Evolutionary conservation across 495 filamentous ascomycete species (phyloP), one percentile per base, ranked within the genome.

Genomic region (Aspergillus incahuasiensis): DNA sequence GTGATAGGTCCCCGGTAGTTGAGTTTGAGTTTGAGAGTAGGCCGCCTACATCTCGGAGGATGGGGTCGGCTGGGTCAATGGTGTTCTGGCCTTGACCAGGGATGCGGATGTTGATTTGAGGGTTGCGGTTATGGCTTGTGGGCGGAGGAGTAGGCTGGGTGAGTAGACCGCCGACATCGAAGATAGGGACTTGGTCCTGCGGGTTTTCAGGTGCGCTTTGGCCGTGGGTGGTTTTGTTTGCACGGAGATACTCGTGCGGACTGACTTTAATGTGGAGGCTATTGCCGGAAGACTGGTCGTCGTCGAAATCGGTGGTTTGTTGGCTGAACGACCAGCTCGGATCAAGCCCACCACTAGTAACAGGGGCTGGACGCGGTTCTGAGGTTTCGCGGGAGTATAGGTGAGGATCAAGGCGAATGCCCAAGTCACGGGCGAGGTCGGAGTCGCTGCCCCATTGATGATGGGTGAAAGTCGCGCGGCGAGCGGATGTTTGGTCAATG

Each of bases 401-500:
- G 21, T 86, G 81, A 13, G 82, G 81, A 48, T 83, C 72, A 16
- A 86, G 72, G 19, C 84, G 74, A 15, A 87, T 79, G n/a, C 90
- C 89, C 30, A 91, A 39, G 60, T 83, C 88, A 13, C 82, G 74
- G 1, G 87, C 88, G 4, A 95, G 75, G 63, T 92, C 89, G 44
- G 88, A 86, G 64, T 95, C 90, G 58, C 86, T 90, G 6, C 88
- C 89, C 89, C 89, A 92, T 56, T 85, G 79, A 45, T 80, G 72
- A 19, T 81, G 73, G n/a, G 78, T 79, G 51, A 79, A 62, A 5
- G 72, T 75, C 25, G 74, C 64, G 42, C 76, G 76, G 21, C 82
- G 76, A 6, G 79, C 49, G 24, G 75, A 77, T 41, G 75, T 73
- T 40, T 74, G 63, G 19, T 82, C 81, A 35, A 80, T 63, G 60